Evolutionary conservation across 768 basidiomycete species (phyloP).

Genomic region (Termitomyces sp.): DNA sequence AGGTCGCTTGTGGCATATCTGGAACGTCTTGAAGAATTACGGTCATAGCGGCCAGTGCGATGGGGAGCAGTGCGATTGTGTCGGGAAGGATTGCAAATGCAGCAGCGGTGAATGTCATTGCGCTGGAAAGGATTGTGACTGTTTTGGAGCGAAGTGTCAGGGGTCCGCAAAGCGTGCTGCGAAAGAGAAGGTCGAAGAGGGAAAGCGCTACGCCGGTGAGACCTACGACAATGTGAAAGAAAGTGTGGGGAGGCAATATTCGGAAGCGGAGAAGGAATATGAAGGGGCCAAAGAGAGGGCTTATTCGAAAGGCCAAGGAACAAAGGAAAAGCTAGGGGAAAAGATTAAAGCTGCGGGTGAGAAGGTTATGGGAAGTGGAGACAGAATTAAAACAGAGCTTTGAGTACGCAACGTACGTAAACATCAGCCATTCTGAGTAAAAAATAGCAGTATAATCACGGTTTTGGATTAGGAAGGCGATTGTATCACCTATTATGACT

Average conservation of each 20-base stretch:
- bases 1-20: constrained; percentile 56
- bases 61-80: constrained; percentile 14
- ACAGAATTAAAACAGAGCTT: constrained; percentile 35
- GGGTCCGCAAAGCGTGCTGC: constrained; percentile 11
- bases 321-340: constrained; percentile 28
- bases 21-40: constrained; percentile 34
- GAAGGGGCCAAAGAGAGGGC: constrained; percentile 21
- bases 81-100: constrained; percentile 5
- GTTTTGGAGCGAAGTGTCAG: constrained; percentile 10
- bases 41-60: constrained; percentile 18
- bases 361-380: constrained; percentile 29
- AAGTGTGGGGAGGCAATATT: constrained; percentile 14
- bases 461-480: no score
- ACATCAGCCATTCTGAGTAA: background rate
- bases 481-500: no score
- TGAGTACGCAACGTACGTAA: no score
- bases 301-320: constrained; percentile 23
- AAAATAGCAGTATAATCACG: background rate
- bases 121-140: constrained; percentile 4
- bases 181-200: constrained; percentile 23
- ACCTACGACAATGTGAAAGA: constrained; percentile 20
- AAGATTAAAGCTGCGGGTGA: constrained; percentile 31
- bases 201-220: constrained; percentile 18
- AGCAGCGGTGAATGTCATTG: background rate
- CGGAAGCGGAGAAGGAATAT: constrained; percentile 9